Evolutionary conservation across 2,329 filamentous ascomycete species (phyloP), one percentile per base, ranked within the genome.

Genomic region (Alternaria arborescens): DNA sequence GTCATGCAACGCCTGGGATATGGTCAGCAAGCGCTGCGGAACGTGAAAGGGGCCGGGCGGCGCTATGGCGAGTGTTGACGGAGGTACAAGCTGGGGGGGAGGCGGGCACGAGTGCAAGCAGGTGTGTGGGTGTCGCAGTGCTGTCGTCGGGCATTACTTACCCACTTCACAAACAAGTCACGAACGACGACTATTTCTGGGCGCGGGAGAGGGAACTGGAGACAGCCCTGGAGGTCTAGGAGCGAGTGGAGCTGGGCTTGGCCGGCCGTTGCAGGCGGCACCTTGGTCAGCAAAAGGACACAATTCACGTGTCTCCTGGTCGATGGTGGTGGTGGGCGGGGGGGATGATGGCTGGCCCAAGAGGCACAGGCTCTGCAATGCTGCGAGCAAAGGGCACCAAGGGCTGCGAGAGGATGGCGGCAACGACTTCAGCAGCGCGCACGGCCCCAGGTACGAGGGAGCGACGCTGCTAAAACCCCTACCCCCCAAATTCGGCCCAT

Each of bases 1-100:
- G 54, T 65, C 68, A 62, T 69, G 62, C 68, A 60, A 54, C 62
- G 59, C 65, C 73, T 76, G 66, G 62, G 62, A 65, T 56, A 56
- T 66, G 61, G 71, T 78, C 71, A 78, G 74, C 71, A 61, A 60
- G 67, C 59, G 66, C 60, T 60, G 64, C 62, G 62, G 61, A 65
- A 66, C 56, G 64, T 66, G 69, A 71, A 73, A 71, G 69, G 69
- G 71, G 67, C 67, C 52, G 50, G 46, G 32, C 52, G 65, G 66
- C 66, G 70, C 68, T 67, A 67, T 68, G 70, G 65, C 73, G 66
- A 68, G 60, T 74, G 75, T 65, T 63, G 76, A 68, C 63, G 73
- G 75, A 65, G 76, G 76, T 77, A 75, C 74, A 63, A 72, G 71
- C 73, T 74, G 5, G 22, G 71, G 51, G 64, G 71, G 70, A 50